Conservation (phyloP, 441 rosid genomes). For the Adansonia madagascariensis region DNA sequence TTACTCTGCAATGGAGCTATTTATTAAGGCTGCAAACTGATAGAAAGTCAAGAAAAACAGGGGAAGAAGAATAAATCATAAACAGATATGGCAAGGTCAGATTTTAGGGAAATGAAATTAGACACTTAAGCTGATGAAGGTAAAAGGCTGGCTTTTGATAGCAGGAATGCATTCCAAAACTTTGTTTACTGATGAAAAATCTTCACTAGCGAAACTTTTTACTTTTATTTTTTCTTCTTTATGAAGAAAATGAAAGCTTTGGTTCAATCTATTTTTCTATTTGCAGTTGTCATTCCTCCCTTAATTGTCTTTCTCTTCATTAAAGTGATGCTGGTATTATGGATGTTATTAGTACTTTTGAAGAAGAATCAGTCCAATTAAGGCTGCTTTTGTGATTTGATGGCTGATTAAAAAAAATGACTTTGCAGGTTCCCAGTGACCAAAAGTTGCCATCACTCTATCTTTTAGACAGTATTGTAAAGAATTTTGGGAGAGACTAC, state of each 20-base stretch:
- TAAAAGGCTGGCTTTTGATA: constrained; percentile 1
- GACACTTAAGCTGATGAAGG: constrained; percentile 7
- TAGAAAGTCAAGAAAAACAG: constrained; percentile 10
- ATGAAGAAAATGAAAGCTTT: background rate
- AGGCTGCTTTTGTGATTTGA: constrained; percentile 13
- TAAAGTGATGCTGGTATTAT: background rate
- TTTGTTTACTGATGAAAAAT: background rate
- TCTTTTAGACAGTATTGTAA: constrained; percentile 98
- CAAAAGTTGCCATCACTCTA: constrained; percentile 98
- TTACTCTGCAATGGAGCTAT: constrained; percentile 1
- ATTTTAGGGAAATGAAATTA: constrained; percentile 19
- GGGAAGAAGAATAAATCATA: background rate
- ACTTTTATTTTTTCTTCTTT: background rate
- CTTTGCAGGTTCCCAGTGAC: constrained; percentile 95
- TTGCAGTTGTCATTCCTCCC: background rate
- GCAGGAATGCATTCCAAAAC: background rate
- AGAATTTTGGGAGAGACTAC: constrained; percentile 94
- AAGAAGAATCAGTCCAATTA: constrained; percentile 6
- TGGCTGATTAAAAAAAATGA: constrained; percentile 49
- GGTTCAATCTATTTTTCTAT: constrained; percentile 5
- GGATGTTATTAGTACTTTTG: constrained; percentile 6
- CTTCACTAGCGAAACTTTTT: background rate
- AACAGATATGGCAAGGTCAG: constrained; percentile 7
- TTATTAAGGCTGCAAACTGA: background rate
- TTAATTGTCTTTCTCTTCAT: background rate